A percentile compares a stretch with the other conserved stretches of the same genome.
Conservation (phyloP, 2,329 filamentous ascomycete genomes). For the Aspergillus felis region DNA sequence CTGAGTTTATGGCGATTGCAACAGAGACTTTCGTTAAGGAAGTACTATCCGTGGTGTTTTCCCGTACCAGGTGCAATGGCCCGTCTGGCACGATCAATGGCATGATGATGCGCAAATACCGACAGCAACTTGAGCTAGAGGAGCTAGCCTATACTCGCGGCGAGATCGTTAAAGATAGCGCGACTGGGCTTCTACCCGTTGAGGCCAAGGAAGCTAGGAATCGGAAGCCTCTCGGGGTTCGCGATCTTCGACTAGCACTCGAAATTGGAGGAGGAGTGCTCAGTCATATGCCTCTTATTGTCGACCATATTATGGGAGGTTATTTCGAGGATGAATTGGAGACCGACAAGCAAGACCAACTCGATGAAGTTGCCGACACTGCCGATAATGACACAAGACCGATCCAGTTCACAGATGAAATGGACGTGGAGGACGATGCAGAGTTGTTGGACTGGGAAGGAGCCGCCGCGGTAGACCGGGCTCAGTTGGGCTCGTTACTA, state of each 20-base stretch:
- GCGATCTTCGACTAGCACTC: constrained; percentile 72
- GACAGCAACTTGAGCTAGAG: constrained; percentile 68
- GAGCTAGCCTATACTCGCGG: constrained; percentile 70
- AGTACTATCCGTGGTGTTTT: constrained; percentile 52
- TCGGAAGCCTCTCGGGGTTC: constrained; percentile 68
- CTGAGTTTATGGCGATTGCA: constrained; percentile 58
- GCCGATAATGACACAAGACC: constrained; percentile 17
- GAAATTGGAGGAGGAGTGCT: constrained; percentile 73
- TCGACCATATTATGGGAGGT: constrained; percentile 64
- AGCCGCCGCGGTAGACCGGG: constrained; percentile 30
- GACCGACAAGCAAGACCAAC: constrained; percentile 34
- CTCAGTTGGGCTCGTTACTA: constrained; percentile 36
- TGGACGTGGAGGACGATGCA: constrained; percentile 40
- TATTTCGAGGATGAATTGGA: constrained; percentile 76
- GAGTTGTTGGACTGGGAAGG: constrained; percentile 39
- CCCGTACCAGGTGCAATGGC: constrained; percentile 53
- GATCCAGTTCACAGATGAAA: constrained; percentile 28
- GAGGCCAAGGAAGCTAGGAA: constrained; percentile 74
- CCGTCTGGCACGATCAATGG: constrained; percentile 63
- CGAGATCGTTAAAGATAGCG: constrained; percentile 67
- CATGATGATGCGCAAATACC: constrained; percentile 77
- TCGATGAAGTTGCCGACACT: constrained; percentile 21
- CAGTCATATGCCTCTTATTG: constrained; percentile 71
- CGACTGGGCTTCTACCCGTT: constrained; percentile 70
- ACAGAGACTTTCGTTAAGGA: constrained; percentile 63